Percentiles rank a stretch among this genome's conserved stretches.
Evolutionary conservation across 139 green algal genomes (phyloP).

Genomic region (Closterium sp.): DNA sequence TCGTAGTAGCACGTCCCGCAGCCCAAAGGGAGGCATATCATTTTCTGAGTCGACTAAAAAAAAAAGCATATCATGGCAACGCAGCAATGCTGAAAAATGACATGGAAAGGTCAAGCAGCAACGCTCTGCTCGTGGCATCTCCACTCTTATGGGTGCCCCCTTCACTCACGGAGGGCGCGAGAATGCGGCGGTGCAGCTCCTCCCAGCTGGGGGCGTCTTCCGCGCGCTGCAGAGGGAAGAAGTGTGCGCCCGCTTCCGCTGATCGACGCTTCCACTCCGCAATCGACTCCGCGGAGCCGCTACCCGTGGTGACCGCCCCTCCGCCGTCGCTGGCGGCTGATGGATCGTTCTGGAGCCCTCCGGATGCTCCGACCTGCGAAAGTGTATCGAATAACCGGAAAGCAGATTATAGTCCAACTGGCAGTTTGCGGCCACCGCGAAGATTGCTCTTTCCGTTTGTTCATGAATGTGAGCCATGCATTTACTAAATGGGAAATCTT

Average conservation of each 20-base stretch:
- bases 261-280: neutral
- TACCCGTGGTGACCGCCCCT: neutral
- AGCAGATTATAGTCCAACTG: no score
- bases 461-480: no score
- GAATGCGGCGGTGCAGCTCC: neutral
- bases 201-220: neutral
- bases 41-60: neutral
- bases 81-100: no score
- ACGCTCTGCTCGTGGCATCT: neutral
- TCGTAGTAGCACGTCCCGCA: no score
- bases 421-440: no score
- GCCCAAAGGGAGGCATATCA: no score
- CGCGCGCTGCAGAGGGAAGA: neutral
- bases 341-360: neutral
- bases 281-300: neutral
- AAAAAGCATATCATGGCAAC: neutral
- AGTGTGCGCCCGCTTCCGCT: neutral
- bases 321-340: neutral
- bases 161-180: neutral
- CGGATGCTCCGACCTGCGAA: neutral
- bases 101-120: neutral
- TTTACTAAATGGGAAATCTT: no score
- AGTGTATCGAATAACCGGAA: no score
- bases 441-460: no score
- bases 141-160: no score